Conservation (phyloP, 140 eudicot species). For the Cichorium intybus region DNA sequence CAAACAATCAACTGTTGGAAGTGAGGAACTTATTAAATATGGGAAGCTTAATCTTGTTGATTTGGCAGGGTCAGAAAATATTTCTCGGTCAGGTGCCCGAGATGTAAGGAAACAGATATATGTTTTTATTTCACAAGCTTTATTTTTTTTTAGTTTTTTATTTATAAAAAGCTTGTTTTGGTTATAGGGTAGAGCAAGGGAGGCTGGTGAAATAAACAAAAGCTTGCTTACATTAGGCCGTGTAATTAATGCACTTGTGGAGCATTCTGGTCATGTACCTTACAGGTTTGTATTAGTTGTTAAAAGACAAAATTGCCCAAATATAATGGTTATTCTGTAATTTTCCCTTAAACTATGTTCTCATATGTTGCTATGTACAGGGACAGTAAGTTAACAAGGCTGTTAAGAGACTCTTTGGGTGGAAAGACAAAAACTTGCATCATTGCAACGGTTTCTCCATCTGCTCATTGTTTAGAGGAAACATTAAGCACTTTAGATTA, state of each 20-base stretch:
- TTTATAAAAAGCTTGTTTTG: neutral
- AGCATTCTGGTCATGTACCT: conserved; percentile 75
- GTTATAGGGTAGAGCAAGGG: conserved; percentile 69
- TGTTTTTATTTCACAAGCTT: neutral
- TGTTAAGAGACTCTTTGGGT: conserved; percentile 82
- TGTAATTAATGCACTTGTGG: conserved; percentile 77
- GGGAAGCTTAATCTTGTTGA: conserved; percentile 97
- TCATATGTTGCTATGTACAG: conserved; percentile 31
- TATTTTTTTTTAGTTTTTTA: conserved; percentile 2
- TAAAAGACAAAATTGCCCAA: no score
- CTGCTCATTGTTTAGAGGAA: conserved; percentile 83
- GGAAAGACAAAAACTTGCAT: conserved; percentile 93
- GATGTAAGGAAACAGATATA: conserved; percentile 50
- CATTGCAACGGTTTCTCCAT: conserved; percentile 85
- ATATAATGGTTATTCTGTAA: neutral
- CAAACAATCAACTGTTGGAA: conserved; percentile 70
- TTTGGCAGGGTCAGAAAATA: conserved; percentile 90
- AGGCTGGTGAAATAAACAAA: conserved; percentile 91
- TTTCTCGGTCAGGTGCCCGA: conserved; percentile 78
- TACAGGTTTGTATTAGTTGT: conserved; percentile 60
- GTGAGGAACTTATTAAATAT: conserved; percentile 79
- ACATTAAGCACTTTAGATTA: conserved; percentile 89
- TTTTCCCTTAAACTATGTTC: neutral
- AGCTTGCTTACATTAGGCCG: conserved; percentile 89
- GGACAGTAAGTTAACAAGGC: conserved; percentile 88